These are phyloP conservation scores for Puccinia novopanici DNA, from an alignment of 1,284 basidiomycete species.

Conservation along the genomic window DNA sequence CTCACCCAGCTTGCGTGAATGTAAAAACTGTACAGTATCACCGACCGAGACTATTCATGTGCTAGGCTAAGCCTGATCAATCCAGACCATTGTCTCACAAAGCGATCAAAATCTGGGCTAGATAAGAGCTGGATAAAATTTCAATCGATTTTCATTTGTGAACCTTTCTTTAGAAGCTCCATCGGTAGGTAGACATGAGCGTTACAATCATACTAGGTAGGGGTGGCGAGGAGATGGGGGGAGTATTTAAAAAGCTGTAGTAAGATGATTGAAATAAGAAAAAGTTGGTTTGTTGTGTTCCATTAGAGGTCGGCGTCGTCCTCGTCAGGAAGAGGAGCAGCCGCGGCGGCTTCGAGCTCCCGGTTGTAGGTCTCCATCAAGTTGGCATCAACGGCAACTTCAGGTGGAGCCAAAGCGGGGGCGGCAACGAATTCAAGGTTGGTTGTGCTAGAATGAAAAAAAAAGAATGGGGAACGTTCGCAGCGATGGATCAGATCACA, in stretches of 20 bases:
- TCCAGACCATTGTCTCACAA: not conserved
- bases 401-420: slow-evolving; percentile 90
- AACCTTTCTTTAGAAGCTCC: not conserved
- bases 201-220: slow-evolving; percentile 1
- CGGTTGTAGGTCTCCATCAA: slow-evolving; percentile 81
- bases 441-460: slow-evolving; percentile 65
- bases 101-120: not conserved
- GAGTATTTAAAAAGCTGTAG: not conserved
- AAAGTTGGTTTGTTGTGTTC: not conserved
- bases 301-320: slow-evolving; percentile 60
- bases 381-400: slow-evolving; percentile 78
- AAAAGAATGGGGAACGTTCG: too few species aligned
- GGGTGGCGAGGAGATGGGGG: not conserved
- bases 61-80: too few species aligned
- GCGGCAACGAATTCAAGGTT: slow-evolving; percentile 93
- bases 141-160: not conserved
- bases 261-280: slow-evolving; percentile 7
- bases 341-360: slow-evolving; percentile 69
- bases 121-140: not conserved
- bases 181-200: slow-evolving; percentile 9
- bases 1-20: too few species aligned
- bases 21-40: not conserved
- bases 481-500: not conserved
- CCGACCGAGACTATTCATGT: not conserved
- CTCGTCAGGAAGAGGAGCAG: slow-evolving; percentile 64